A percentile compares a stretch with the other conserved stretches of the same genome.
Conservation (phyloP, 129 eudicot genomes). For the Flaveria bidentis region DNA sequence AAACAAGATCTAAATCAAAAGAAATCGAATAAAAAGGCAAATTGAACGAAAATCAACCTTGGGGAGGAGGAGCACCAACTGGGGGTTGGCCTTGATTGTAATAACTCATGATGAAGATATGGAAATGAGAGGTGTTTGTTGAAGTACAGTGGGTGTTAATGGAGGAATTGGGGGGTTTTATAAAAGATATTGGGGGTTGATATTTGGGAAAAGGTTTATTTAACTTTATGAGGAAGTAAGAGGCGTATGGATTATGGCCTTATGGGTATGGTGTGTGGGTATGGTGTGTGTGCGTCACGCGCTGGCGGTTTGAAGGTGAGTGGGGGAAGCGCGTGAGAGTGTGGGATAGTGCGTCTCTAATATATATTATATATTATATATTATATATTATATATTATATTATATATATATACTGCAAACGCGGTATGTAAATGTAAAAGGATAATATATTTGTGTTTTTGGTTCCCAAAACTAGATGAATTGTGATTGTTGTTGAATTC, state of each 20-base stretch:
- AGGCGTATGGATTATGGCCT: not conserved
- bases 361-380: no score
- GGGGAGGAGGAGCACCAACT: slow-evolving; percentile 82
- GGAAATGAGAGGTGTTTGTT: not conserved
- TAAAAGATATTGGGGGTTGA: slow-evolving; percentile 18
- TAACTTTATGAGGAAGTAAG: not conserved
- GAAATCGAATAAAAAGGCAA: no score
- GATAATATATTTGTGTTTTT: no score
- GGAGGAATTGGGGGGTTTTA: slow-evolving; percentile 24
- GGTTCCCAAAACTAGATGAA: no score
- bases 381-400: no score
- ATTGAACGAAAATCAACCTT: slow-evolving; percentile 41
- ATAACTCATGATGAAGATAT: slow-evolving; percentile 59
- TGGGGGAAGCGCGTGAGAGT: slow-evolving; percentile 26
- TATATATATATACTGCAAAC: no score
- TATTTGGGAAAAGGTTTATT: slow-evolving; percentile 15
- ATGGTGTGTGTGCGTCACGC: slow-evolving; percentile 30
- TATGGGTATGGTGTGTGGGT: slow-evolving; percentile 6
- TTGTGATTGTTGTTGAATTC: no score
- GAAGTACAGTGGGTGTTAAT: not conserved
- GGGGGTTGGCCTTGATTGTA: slow-evolving; percentile 81
- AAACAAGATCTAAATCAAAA: slow-evolving; percentile 4
- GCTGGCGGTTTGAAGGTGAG: slow-evolving; percentile 30
- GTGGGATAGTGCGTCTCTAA: not conserved
- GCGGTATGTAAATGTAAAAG: no score